Base-by-base conservation (phyloP, 176 grass and related monocot species). In the Themeda triandra region DNA sequence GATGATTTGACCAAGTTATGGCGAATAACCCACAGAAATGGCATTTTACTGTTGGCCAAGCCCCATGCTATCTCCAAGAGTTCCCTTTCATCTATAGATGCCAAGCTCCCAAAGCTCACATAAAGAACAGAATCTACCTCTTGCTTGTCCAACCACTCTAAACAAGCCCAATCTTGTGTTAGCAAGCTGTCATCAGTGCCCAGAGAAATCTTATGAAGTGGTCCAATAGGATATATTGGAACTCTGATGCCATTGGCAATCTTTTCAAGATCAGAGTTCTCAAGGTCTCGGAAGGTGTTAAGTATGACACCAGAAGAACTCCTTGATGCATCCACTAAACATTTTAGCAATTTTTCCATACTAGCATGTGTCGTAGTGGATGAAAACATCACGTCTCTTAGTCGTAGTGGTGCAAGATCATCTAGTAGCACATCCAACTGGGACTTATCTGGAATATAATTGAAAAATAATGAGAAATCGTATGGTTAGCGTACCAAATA, bases 31-130 rank as follows among this genome's bases (percentile, higher is more conserved):
- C 86, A 84, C 2, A 84, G 42, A 33, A 88, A 88, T 7, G 86
- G 75, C 19, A 14, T 21, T 3, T 27, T 4, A 10, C 81, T 84
- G 3, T 72, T 24, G 10, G 67, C 86, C 27, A 88, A 56, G 19
- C 86, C 86, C 86, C 86, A 88, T 27, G 86, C 86, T 4, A 27
- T 79, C 86, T 88, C 86, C 32, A 66, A 0, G 1, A 79, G 13
- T 8, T 83, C 74, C 12, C 24, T 39, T 3, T 36, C 18, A 5
- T 78, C 69, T 36, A 89, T 58, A 2, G 45, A 75, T 2, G 82
- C 76, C 60, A 89, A n/a, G 69, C 76, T 89, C 36, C 87, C 87
- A 23, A 89, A 68, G 69, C 87, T 89, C 28, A 89, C 82, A n/a
- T 89, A 89, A 10, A 89, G 81, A 17, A 89, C 87, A 0, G 87